Evolutionary conservation across 106 monocot genomes (phyloP).

Genomic region (Dactylorhiza incarnata): DNA sequence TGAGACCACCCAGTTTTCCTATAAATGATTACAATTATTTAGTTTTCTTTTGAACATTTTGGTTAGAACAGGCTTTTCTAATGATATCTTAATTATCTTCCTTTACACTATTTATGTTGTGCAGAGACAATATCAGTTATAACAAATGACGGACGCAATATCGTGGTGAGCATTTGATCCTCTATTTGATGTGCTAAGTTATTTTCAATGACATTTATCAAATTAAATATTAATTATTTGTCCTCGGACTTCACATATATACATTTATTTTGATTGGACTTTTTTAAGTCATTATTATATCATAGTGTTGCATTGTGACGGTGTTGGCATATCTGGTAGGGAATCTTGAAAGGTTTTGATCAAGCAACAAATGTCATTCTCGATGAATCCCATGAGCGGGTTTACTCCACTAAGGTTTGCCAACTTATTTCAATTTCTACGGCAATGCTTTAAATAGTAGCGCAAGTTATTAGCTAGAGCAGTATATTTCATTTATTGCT

Average conservation of each 20-base stretch:
- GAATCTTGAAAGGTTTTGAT: slow-evolving; percentile 88
- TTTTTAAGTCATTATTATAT: background rate
- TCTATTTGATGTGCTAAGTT: background rate
- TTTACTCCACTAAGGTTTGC: slow-evolving; percentile 87
- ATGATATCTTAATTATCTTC: background rate
- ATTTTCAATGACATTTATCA: background rate
- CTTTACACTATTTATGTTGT: slow-evolving; percentile 11
- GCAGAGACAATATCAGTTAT: slow-evolving; percentile 91
- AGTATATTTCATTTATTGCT: background rate
- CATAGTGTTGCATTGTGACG: background rate
- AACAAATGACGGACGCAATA: slow-evolving; percentile 95
- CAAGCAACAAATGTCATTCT: slow-evolving; percentile 97
- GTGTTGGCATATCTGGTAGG: slow-evolving; percentile 22
- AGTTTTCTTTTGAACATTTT: background rate
- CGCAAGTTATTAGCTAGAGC: background rate
- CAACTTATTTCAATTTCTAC: background rate
- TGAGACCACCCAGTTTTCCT: background rate
- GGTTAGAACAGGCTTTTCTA: background rate
- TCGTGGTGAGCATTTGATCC: slow-evolving; percentile 41
- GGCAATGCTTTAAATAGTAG: background rate
- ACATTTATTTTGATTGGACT: background rate
- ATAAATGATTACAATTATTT: background rate
- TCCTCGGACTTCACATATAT: background rate
- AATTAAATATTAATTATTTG: slow-evolving; percentile 6
- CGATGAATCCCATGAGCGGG: slow-evolving; percentile 94